A percentile compares a stretch with the other conserved stretches of the same genome.
phyloP scores from a whole-genome alignment of 2,329 filamentous ascomycete species.

The Truncatella angustata region DNA sequence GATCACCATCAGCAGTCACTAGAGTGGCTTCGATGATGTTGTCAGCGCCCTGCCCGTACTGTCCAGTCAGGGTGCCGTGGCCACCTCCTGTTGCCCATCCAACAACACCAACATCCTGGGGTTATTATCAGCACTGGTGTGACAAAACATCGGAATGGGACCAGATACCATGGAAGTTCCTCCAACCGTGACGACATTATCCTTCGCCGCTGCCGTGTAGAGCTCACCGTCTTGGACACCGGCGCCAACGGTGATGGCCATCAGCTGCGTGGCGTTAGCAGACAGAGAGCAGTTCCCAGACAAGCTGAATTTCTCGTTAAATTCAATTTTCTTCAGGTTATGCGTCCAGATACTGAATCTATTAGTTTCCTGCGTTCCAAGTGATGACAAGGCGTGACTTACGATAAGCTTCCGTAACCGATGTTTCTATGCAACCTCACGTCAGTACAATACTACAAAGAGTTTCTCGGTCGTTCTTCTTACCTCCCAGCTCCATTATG shows the following conservation, averaged over 20 bases:
- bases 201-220: background rate
- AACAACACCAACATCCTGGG: background rate
- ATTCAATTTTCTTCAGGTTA: background rate
- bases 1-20: background rate
- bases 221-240: background rate
- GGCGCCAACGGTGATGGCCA: background rate
- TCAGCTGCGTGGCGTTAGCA: background rate
- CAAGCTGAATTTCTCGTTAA: background rate
- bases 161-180: background rate
- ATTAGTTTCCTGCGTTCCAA: too few species aligned
- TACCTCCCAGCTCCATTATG: too few species aligned
- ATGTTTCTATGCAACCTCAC: constrained; percentile 13
- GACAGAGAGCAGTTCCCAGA: background rate
- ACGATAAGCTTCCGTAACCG: background rate
- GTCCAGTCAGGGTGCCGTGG: background rate
- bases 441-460: background rate
- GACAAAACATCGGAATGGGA: background rate
- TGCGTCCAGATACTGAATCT: background rate
- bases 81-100: background rate
- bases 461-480: too few species aligned
- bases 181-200: background rate
- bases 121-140: background rate
- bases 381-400: background rate
- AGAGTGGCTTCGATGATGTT: background rate
- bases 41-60: background rate